Conservation (phyloP, 306 rosid species). For the Citrullus colocynthis region DNA sequence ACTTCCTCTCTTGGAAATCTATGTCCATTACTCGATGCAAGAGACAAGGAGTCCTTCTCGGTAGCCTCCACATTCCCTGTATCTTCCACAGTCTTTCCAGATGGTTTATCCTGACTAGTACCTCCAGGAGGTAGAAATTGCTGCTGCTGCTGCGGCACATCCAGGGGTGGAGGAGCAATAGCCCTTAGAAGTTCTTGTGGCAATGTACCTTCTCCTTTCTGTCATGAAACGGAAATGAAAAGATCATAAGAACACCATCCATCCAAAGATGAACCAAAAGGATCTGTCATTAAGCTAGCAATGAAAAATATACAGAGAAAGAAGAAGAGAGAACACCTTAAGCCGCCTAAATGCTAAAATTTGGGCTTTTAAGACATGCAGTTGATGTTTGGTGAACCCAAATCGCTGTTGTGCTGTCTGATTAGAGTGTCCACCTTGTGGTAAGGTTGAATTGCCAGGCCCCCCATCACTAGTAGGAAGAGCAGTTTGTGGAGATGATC, state of each 20-base stretch:
- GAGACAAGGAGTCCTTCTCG: conserved; percentile 41
- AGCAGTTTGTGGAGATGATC: conserved; percentile 49
- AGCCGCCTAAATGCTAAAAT: conserved; percentile 91
- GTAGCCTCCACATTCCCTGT: conserved; percentile 34
- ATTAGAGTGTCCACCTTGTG: conserved; percentile 41
- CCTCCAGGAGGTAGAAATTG: conserved; percentile 43
- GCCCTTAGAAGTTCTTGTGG: conserved; percentile 93
- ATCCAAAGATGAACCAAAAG: background rate
- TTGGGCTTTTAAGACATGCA: conserved; percentile 95
- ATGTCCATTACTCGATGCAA: conserved; percentile 34
- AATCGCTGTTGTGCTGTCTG: conserved; percentile 41
- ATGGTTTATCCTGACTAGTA: conserved; percentile 46
- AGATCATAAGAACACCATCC: conserved; percentile 15
- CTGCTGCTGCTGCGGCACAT: conserved; percentile 56
- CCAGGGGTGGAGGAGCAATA: conserved; percentile 83
- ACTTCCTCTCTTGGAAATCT: conserved; percentile 43
- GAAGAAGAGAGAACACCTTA: conserved; percentile 44
- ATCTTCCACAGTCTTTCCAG: conserved; percentile 45
- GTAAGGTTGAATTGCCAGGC: conserved; percentile 26
- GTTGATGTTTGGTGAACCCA: conserved; percentile 79
- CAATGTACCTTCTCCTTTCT: conserved; percentile 89
- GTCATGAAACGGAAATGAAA: conserved; percentile 24
- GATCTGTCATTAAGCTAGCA: background rate
- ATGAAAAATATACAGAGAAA: background rate
- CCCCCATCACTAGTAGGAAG: conserved; percentile 43